These are phyloP conservation scores for Artomyces pyxidatus DNA, from an alignment of 768 basidiomycete species.

Conservation along the genomic window DNA sequence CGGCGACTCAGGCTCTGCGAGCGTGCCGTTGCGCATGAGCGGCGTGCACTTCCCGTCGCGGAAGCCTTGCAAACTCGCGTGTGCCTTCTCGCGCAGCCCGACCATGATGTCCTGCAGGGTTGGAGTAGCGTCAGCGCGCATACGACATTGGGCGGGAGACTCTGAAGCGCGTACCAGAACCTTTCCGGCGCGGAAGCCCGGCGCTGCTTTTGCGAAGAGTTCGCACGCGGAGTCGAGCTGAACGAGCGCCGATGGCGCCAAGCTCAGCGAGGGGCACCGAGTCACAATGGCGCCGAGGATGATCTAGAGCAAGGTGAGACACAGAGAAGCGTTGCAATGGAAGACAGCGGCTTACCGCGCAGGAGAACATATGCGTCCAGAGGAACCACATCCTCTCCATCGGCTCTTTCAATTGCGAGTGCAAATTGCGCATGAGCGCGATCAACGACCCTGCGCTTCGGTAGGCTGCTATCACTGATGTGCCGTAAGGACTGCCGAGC, in stretches of 20 bases:
- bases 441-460: conserved; percentile 60
- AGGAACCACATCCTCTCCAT: conserved; percentile 68
- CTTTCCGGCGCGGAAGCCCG: conserved; percentile 53
- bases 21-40: conserved; percentile 26
- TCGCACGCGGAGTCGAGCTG: conserved; percentile 72
- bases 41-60: conserved; percentile 48
- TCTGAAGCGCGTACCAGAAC: conserved; percentile 42
- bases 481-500: conserved; percentile 60
- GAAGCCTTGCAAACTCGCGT: conserved; percentile 54
- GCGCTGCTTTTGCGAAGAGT: conserved; percentile 62
- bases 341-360: conserved; percentile 39
- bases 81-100: conserved; percentile 56
- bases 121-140: neutral
- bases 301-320: conserved; percentile 35
- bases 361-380: conserved; percentile 67
- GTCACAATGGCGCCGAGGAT: conserved; percentile 71
- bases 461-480: conserved; percentile 62
- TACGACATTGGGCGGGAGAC: neutral
- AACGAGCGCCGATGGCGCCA: conserved; percentile 65
- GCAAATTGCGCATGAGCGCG: conserved; percentile 53
- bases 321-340: neutral
- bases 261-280: conserved; percentile 69
- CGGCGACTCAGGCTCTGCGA: conserved; percentile 33
- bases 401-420: conserved; percentile 56
- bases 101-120: conserved; percentile 55